Evolutionary conservation across 306 rosid genomes (phyloP).

Genomic region (Dryas drummondii): DNA sequence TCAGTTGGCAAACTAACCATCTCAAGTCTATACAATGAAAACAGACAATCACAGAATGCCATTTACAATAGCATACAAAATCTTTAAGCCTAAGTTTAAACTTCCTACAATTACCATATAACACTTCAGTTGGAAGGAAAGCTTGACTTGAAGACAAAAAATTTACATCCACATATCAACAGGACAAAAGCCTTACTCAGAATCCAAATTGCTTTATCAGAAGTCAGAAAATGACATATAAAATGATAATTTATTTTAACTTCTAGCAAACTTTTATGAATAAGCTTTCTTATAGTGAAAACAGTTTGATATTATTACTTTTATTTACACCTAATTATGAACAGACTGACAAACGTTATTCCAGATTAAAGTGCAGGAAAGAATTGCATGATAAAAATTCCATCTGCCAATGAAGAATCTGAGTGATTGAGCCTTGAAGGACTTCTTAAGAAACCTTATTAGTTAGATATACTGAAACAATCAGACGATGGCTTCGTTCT

Average conservation of each 20-base stretch:
- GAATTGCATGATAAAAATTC: neutral
- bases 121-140: neutral
- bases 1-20: slow-evolving; percentile 6
- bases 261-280: neutral
- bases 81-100: neutral
- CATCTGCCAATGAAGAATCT: neutral
- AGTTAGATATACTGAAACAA: neutral
- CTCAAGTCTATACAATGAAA: neutral
- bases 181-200: neutral
- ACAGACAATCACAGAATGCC: neutral
- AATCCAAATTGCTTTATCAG: neutral
- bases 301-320: neutral
- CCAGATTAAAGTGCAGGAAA: neutral
- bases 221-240: neutral
- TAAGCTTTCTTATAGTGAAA: neutral
- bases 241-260: neutral
- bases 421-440: neutral
- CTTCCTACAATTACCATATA: neutral
- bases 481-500: neutral
- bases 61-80: neutral
- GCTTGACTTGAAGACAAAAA: neutral
- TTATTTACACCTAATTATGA: neutral
- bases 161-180: neutral
- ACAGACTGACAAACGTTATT: neutral
- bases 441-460: neutral